These are phyloP conservation scores for Amaranthus hypochondriacus DNA, from an alignment of 148 eudicot genomes.

Conservation along the genomic window DNA sequence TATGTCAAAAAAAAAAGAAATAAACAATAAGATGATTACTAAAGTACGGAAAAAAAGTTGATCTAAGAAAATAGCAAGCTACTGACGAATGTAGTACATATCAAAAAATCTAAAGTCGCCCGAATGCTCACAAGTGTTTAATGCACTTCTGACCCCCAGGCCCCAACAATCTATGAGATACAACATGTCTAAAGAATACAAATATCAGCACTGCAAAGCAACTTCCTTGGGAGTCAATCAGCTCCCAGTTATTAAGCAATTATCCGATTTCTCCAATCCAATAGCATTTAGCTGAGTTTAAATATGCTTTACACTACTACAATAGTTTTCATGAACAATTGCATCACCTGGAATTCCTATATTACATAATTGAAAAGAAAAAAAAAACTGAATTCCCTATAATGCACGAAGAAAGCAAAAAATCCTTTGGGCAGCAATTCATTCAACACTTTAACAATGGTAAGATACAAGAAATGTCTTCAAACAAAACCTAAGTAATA, in stretches of 20 bases:
- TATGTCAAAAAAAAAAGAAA: conserved; percentile 1
- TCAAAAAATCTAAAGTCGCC: conserved; percentile 1
- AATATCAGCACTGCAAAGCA: background rate
- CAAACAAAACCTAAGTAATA: background rate
- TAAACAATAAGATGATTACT: background rate
- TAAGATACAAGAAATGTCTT: background rate
- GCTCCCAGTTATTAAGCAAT: background rate
- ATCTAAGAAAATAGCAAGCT: background rate
- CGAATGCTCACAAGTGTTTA: background rate
- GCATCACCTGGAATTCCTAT: background rate
- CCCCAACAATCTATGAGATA: background rate
- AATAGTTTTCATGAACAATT: background rate
- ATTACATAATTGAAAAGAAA: background rate
- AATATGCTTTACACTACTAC: background rate
- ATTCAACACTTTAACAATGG: background rate
- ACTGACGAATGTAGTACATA: background rate
- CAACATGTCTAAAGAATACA: background rate
- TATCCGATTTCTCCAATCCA: background rate
- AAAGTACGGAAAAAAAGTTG: background rate
- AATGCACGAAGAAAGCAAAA: background rate
- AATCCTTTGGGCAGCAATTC: background rate
- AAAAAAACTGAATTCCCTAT: background rate
- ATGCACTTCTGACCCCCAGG: conserved; percentile 1
- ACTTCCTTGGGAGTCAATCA: conserved; percentile 3
- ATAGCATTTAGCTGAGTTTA: background rate